Evolutionary conservation across 306 rosid species (phyloP).

Genomic region (Acacia acuminata): DNA sequence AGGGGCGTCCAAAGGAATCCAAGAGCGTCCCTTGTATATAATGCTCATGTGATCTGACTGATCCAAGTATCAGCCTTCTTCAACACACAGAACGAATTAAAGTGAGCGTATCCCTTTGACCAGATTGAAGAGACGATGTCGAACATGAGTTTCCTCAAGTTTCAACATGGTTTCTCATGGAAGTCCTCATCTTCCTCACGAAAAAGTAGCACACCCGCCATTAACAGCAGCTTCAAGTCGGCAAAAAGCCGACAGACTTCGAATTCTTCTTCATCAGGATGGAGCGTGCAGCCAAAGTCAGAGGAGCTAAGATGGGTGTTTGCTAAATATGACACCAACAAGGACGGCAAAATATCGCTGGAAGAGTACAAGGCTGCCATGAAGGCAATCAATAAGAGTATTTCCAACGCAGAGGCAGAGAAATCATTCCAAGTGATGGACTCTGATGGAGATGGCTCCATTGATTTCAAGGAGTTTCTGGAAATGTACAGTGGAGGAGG

Average conservation of each 20-base stretch:
- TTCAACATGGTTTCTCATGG: constrained; percentile 36
- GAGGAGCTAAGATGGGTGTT: constrained; percentile 77
- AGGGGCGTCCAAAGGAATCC: constrained; percentile 2
- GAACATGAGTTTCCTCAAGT: constrained; percentile 47
- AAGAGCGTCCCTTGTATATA: constrained; percentile 32
- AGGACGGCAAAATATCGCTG: constrained; percentile 64
- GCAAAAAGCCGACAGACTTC: constrained; percentile 7
- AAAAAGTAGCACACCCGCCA: constrained; percentile 26
- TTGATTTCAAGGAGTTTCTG: constrained; percentile 67
- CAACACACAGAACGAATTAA: background rate
- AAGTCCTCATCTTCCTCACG: constrained; percentile 29
- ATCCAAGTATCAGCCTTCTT: background rate
- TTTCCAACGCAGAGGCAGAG: constrained; percentile 47
- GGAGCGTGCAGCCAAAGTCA: constrained; percentile 37
- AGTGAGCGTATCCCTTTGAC: background rate
- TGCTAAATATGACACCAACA: constrained; percentile 68
- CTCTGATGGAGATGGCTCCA: constrained; percentile 68
- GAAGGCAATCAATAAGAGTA: constrained; percentile 47
- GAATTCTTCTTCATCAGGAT: background rate
- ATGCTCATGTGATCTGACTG: background rate
- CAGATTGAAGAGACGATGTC: background rate
- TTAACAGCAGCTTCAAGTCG: constrained; percentile 43
- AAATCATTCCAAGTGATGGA: constrained; percentile 61
- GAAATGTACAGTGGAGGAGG: constrained; percentile 53
- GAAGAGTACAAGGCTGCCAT: constrained; percentile 72